phyloP scores from a whole-genome alignment of 768 basidiomycete species.

The Mycena galericulata region DNA sequence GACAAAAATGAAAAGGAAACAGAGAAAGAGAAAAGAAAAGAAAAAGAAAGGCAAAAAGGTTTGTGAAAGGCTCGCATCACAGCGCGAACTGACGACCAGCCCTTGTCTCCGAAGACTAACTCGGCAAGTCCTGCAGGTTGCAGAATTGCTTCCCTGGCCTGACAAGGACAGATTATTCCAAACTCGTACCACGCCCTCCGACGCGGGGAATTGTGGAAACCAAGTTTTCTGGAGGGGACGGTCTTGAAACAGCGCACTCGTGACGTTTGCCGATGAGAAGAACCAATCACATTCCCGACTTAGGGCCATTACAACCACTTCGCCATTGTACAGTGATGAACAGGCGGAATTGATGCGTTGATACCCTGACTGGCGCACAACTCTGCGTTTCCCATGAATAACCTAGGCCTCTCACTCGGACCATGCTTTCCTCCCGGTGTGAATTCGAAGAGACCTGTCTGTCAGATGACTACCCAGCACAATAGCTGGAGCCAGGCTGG shows the following conservation, averaged over 20 bases:
- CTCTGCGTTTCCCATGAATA: too few species aligned
- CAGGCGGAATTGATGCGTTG: neutral
- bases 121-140: conserved; percentile 89
- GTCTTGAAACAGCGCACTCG: conserved; percentile 94
- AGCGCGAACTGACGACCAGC: conserved; percentile 86
- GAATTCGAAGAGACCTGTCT: neutral
- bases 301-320: conserved; percentile 87
- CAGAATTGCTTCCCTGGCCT: conserved; percentile 95
- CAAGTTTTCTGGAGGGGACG: conserved; percentile 96
- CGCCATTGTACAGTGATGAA: conserved; percentile 55
- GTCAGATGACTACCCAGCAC: neutral
- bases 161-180: conserved; percentile 89
- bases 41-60: conserved; percentile 68
- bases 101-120: conserved; percentile 95
- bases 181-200: conserved; percentile 72
- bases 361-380: too few species aligned
- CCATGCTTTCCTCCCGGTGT: neutral
- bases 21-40: conserved; percentile 9
- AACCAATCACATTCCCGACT: conserved; percentile 84
- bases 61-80: conserved; percentile 79
- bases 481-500: neutral
- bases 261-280: conserved; percentile 67
- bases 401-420: too few species aligned
- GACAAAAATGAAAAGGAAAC: conserved; percentile 50
- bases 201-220: conserved; percentile 76